Conservation (phyloP, 2,329 filamentous ascomycete species). For the Cladosporium sp. region DNA sequence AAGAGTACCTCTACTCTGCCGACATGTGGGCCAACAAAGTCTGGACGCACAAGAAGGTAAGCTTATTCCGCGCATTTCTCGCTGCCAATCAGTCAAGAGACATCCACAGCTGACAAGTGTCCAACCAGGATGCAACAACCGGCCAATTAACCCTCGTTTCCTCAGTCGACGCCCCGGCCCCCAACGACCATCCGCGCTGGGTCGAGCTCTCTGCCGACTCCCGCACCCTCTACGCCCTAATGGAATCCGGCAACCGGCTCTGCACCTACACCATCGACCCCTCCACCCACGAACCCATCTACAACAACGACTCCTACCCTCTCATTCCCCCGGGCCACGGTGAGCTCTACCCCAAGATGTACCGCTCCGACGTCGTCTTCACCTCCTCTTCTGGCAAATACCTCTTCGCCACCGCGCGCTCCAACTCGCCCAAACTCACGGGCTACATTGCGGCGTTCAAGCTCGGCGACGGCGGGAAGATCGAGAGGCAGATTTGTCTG, state of each 20-base stretch:
- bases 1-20: conserved; percentile 71
- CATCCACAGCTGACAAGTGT: background rate
- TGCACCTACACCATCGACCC: conserved; percentile 77
- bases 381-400: conserved; percentile 63
- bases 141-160: conserved; percentile 65
- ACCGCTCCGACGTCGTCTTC: conserved; percentile 78
- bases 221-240: conserved; percentile 74
- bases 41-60: conserved; percentile 70
- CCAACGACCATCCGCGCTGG: conserved; percentile 78
- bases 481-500: conserved; percentile 72
- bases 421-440: conserved; percentile 67
- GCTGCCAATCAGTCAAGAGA: background rate
- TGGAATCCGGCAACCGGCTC: conserved; percentile 82
- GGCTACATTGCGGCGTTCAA: conserved; percentile 80
- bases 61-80: background rate
- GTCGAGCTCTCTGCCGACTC: conserved; percentile 75
- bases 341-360: conserved; percentile 55
- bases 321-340: conserved; percentile 68
- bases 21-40: conserved; percentile 73
- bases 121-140: conserved; percentile 40
- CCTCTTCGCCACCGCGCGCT: conserved; percentile 77
- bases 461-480: conserved; percentile 58
- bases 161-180: conserved; percentile 62
- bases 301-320: conserved; percentile 69
- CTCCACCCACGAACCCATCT: conserved; percentile 65